These are phyloP conservation scores for Rhododendron vialii DNA, from an alignment of 148 eudicot species.

Conservation along the genomic window DNA sequence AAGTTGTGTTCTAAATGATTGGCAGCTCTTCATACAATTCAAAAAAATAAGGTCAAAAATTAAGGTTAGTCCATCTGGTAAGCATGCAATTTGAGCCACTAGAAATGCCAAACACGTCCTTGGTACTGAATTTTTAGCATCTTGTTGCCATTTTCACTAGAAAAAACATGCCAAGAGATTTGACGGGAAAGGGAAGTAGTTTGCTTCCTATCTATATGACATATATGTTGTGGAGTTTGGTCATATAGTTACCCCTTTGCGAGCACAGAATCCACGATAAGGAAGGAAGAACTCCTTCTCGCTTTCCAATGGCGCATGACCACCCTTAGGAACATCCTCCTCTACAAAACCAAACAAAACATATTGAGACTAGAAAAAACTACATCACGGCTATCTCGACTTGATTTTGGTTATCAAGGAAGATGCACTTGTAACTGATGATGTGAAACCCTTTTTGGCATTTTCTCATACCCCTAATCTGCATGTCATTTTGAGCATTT, in stretches of 20 bases:
- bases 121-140: background rate
- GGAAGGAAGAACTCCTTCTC: constrained; percentile 69
- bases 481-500: background rate
- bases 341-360: constrained; percentile 25
- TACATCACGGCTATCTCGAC: background rate
- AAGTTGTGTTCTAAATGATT: background rate
- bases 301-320: constrained; percentile 32
- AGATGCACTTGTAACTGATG: background rate
- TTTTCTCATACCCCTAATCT: background rate
- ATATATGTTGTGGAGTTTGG: background rate
- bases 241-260: constrained; percentile 62
- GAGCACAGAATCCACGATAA: constrained; percentile 72
- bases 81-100: background rate
- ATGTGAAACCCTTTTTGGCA: background rate
- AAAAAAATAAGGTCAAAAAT: background rate
- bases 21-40: background rate
- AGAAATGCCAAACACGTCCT: background rate
- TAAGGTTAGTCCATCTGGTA: background rate
- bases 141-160: background rate
- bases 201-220: background rate
- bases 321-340: constrained; percentile 22
- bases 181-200: background rate
- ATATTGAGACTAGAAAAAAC: background rate
- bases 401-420: background rate
- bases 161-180: background rate